Base-by-base conservation (phyloP, 495 filamentous ascomycete species). In the Chaetomidium leptoderma region DNA sequence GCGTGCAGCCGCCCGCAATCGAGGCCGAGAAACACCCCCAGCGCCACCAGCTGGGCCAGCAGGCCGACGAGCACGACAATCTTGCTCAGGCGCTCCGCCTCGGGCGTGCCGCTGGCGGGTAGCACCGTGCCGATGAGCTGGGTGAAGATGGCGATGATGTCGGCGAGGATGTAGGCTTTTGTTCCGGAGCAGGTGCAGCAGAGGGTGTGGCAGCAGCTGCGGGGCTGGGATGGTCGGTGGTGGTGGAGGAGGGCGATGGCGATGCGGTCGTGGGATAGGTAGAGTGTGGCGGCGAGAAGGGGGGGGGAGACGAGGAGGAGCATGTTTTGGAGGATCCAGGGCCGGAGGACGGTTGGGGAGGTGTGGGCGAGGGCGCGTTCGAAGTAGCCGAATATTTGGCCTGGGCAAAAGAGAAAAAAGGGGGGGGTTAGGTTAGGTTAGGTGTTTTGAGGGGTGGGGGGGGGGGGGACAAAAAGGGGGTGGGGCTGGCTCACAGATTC, bases 261-360 rank as follows among this genome's bases (percentile, higher is more conserved):
- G 19, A 50, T 26, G 19, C 19, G 47, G 30, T 19, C 30, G 11
- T 50, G 26, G 30, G 47, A 37, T 9, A 50, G 14, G 47, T 50
- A 50, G 4, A 50, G 17, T 1, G 47, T 50, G 0, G 47, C 47
- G 30, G 47, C 47, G 47, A 50, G 47, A 9, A 50, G 32, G 21
- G 47, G 47, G 17, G 47, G 47, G 10, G 47, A 36, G 47, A 50
- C 47, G n/a, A 50, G 47, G 30, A 50, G 47, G 19, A 50, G 47
- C 47, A 50, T 50, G 30, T 50, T 50, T 5, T 50, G 47, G 17
- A 50, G 32, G 11, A 50, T 27, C 47, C 47, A 50, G 32, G 47
- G 47, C 17, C 32, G 2, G 17, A 50, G 47, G 47, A 16, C 5
- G 4, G 17, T 21, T 9, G 47, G 47, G 9, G 23, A 6, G 32